phyloP scores from a whole-genome alignment of 345 rosid genomes.

The Populus euphratica region DNA sequence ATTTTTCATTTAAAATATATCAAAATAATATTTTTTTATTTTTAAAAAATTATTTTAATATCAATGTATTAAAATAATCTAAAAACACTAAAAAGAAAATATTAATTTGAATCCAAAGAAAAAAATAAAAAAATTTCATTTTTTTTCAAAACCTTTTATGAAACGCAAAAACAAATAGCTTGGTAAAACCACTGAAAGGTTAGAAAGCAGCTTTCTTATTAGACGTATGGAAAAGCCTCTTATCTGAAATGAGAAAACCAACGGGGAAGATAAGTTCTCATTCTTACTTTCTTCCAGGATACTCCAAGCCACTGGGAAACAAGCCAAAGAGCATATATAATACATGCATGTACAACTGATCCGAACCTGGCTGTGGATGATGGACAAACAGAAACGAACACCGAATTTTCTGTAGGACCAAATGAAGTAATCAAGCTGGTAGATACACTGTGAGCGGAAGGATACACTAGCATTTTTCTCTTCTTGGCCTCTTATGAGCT shows the following conservation, averaged over 20 bases:
- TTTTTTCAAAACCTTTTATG: too few relatives aligned
- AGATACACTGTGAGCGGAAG: slow-evolving; percentile 11
- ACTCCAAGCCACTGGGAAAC: slow-evolving; percentile 16
- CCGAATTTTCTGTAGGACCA: slow-evolving; percentile 1
- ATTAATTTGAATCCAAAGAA: too few relatives aligned
- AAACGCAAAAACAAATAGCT: background rate
- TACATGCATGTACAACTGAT: slow-evolving; percentile 37
- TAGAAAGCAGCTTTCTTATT: slow-evolving; percentile 21
- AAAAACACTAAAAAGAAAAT: too few relatives aligned
- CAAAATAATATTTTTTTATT: too few relatives aligned
- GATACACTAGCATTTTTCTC: slow-evolving; percentile 30
- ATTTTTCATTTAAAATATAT: too few relatives aligned
- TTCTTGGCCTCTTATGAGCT: slow-evolving; percentile 44
- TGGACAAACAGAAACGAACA: slow-evolving; percentile 19
- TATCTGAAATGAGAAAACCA: slow-evolving; percentile 2
- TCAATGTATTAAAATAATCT: too few relatives aligned
- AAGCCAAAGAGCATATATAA: slow-evolving; percentile 7
- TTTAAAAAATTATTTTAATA: too few relatives aligned
- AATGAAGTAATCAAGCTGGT: slow-evolving; percentile 11
- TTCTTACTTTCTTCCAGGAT: background rate
- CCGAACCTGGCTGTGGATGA: slow-evolving; percentile 15
- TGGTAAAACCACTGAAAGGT: background rate
- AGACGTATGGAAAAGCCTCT: slow-evolving; percentile 26
- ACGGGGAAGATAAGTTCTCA: slow-evolving; percentile 15
- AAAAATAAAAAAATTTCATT: too few relatives aligned